phyloP scores from a whole-genome alignment of 2,329 filamentous ascomycete species.

The Penicillium sp. region DNA sequence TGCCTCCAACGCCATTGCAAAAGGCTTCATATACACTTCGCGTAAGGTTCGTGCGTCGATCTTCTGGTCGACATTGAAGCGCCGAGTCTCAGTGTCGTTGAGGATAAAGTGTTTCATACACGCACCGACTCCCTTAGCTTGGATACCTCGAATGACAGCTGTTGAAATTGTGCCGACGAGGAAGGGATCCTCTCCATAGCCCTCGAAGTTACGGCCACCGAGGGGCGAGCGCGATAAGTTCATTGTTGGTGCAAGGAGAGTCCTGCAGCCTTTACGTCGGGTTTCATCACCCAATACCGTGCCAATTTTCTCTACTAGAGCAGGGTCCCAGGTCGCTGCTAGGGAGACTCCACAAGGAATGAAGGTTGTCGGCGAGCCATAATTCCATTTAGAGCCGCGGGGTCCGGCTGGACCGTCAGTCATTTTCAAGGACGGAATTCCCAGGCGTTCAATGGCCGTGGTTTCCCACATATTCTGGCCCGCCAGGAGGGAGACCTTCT shows the following conservation, averaged over 20 bases:
- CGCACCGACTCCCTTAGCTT: slow-evolving; percentile 69
- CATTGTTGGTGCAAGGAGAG: slow-evolving; percentile 64
- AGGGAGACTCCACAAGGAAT: slow-evolving; percentile 42
- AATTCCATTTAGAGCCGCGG: no score
- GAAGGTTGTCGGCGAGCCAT: not conserved
- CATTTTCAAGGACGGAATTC: slow-evolving; percentile 12
- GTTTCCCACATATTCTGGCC: slow-evolving; percentile 21
- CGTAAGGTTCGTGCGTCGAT: slow-evolving; percentile 54
- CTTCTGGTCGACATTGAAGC: slow-evolving; percentile 41
- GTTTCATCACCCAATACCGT: slow-evolving; percentile 68
- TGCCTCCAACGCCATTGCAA: slow-evolving; percentile 59
- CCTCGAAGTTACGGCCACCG: slow-evolving; percentile 79
- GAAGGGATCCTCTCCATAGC: slow-evolving; percentile 76
- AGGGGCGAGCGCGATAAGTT: slow-evolving; percentile 78
- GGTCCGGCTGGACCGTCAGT: no score
- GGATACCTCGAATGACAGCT: slow-evolving; percentile 68
- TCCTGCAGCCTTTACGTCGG: slow-evolving; percentile 68
- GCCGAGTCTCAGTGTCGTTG: slow-evolving; percentile 47
- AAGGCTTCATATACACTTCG: slow-evolving; percentile 63
- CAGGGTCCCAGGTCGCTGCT: slow-evolving; percentile 72
- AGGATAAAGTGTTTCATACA: slow-evolving; percentile 66
- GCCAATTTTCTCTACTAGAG: slow-evolving; percentile 66
- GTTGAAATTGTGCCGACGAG: slow-evolving; percentile 72
- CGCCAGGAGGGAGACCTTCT: slow-evolving; percentile 51
- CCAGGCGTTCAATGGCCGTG: not conserved